A percentile compares a stretch with the other conserved stretches of the same genome.
Conservation (phyloP, 2,329 filamentous ascomycete genomes). For the Chaetomiaceae sp. region DNA sequence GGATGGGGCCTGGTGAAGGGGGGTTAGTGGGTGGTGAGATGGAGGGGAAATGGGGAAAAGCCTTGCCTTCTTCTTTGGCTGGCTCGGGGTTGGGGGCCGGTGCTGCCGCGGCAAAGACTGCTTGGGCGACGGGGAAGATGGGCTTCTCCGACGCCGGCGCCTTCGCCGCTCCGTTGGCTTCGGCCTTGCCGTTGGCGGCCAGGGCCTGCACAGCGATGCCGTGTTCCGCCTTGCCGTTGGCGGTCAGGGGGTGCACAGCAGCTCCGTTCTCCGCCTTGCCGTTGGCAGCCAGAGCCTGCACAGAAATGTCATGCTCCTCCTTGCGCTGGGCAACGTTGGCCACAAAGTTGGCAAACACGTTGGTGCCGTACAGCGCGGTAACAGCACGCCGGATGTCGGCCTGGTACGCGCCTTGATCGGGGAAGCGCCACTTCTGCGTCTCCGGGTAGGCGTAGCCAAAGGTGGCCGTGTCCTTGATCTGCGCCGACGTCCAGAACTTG, state of each 20-base stretch:
- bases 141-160: neutral
- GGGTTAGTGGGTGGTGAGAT: neutral
- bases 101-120: neutral
- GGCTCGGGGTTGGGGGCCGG: neutral
- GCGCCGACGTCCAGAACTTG: conserved; percentile 30
- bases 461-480: conserved; percentile 24
- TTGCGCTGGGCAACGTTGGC: conserved; percentile 13
- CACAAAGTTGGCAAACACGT: conserved; percentile 22
- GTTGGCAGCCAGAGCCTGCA: neutral
- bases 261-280: neutral
- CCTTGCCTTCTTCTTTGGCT: neutral
- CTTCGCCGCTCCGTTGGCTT: no score
- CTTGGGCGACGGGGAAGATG: neutral
- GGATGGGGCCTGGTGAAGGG: conserved; percentile 15
- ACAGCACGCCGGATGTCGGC: conserved; percentile 20
- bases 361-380: conserved; percentile 22
- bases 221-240: conserved; percentile 6
- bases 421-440: conserved; percentile 27
- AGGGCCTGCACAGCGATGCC: neutral
- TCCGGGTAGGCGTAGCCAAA: conserved; percentile 31
- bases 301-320: conserved; percentile 6
- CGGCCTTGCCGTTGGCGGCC: no score
- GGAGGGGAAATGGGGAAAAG: neutral
- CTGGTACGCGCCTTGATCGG: conserved; percentile 20
- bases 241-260: no score